Evolutionary conservation across 2,329 filamentous ascomycete species (phyloP), one percentile per base, ranked within the genome.

Genomic region (Davidsoniella eucalypti): DNA sequence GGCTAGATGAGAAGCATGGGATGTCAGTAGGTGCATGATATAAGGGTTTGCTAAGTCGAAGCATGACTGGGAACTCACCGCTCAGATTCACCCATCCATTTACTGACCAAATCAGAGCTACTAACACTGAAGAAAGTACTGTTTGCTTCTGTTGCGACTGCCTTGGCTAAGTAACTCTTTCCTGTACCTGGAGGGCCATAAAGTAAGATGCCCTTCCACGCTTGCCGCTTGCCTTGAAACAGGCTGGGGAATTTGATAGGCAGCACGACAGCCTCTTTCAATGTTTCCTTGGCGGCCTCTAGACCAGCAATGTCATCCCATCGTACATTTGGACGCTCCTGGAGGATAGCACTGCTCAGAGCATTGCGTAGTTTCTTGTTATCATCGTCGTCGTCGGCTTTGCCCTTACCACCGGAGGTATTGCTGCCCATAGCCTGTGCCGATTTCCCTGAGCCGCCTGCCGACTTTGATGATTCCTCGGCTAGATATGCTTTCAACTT

Each of bases 71-170:
- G 45, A 36, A 29, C 62, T 54, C 69, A 93, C 86, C 87, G 79
- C 78, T 98, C 92, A 72, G 85, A 93, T 67, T 98, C 92, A 69
- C 92, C 92, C 92, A 98, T 98, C 92, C 92, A 98, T 64, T 98
- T 98, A 65, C 87, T 94, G 54, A 98, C 92, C 65, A 98, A 66
- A 64, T 98, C 92, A 62, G 87, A 94, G 72, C 86, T 94, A 67
- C 86, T 94, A 57, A 98, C 90, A 61, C 87, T 95, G 75, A 98
- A 98, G 64, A 98, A 98, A 3, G 92, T 96, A 66, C 88, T 95
- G 66, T 98, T 96, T 53, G 92, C 92, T 67, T 98, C 92, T 16
- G 92, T 98, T 49, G 92, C 92, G 47, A 98, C 90, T 2, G 92
- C 92, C 66, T 96, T 98, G 55, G 92, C 92, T 49, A 98, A 71